Base-by-base conservation (phyloP, 1,284 basidiomycete species). In the Paramarasmius palmivorus region DNA sequence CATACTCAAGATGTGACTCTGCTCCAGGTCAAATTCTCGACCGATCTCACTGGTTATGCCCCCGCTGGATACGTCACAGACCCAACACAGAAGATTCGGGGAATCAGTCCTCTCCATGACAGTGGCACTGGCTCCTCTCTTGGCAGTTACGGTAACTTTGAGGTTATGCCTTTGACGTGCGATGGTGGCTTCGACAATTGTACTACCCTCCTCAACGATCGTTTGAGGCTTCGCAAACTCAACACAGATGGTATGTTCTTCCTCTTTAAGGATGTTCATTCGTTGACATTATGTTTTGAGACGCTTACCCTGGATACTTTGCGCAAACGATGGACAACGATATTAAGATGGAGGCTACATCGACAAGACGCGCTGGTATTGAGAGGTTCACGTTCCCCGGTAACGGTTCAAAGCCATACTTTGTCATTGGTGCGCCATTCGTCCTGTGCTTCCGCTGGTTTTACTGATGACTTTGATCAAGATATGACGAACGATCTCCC, bases 381-480 rank as follows among this genome's bases (percentile, higher is more conserved):
- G 84, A 87, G 62, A 73, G 83, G 4, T 86, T 87, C 65, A 86
- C 84, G 0, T 88, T 87, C 66, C 84, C 84, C 2, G n/a, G n/a
- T n/a, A 59, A 66, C 22, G 76, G 76, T 3, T 76, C 76, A 2
- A 84, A 81, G 54, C 83, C 83, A 0, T 87, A 82, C 63, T 84
- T 86, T 59, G 79, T 82, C 45, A 45, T 57, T 14, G 55, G 55
- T 47, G 15, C 12, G 42, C 35, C 19, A 15, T 25, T 9, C 17
- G 20, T 22, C 39, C n/a, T 8, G 42, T 10, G n/a, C n/a, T 47
- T 35, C 25, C 14, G 19, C 20, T 23, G 10, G 23, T n/a, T 5
- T 50, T 41, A 15, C 29, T 34, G 39, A 23, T 22, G 40, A 23
- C 14, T 10, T 34, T 26, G 32, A 32, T n/a, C 14, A n/a, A 41